Evolutionary conservation across 176 grass and related monocot species (phyloP), one percentile per base, ranked within the genome.

Genomic region (Oryza officinalis): DNA sequence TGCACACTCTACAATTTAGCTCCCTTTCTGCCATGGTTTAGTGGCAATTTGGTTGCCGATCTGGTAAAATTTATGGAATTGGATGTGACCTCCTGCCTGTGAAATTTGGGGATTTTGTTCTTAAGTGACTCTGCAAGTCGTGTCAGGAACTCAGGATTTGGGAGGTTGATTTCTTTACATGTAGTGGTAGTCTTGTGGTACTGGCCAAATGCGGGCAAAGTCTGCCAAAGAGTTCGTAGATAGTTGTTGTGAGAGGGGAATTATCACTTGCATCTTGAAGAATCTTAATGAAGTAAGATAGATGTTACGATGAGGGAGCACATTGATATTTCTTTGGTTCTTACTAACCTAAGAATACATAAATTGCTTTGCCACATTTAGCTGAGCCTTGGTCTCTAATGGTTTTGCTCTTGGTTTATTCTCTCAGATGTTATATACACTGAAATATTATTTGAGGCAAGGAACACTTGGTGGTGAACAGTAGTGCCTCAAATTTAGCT

Each of bases 1-100:
- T 83, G 61, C 84, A 83, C 69, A 70, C 25, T 70, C 27, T 84
- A 91, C 77, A 79, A 71, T 76, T 91, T 30, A 57, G 27, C 80
- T 80, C 41, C 40, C 69, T 54, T 84, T n/a, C n/a, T 87, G 80
- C 52, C 63, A 63, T 70, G 23, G 46, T 67, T 69, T 28, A 17
- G 47, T 63, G 22, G 40, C 10, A 44, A 79, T 75, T 87, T 70
- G 31, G 27, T 83, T 3, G 6, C 38, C 11, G 20, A 79, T 79
- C 79, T 7, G 13, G 40, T 76, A 28, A 28, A 69, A 80, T 23
- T 54, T 75, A 1, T 79, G 10, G 11, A 38, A 69, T 57, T 37
- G 2, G 20, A 77, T 44, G 4, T 45, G 37, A 47, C 23, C 32
- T 26, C 37, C 22, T 74, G 15, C 13, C 17, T 40, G 6, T 78